Base-by-base conservation (phyloP, 192 early-diverging fungal genomes). In the Chytriomyces hyalinus region DNA sequence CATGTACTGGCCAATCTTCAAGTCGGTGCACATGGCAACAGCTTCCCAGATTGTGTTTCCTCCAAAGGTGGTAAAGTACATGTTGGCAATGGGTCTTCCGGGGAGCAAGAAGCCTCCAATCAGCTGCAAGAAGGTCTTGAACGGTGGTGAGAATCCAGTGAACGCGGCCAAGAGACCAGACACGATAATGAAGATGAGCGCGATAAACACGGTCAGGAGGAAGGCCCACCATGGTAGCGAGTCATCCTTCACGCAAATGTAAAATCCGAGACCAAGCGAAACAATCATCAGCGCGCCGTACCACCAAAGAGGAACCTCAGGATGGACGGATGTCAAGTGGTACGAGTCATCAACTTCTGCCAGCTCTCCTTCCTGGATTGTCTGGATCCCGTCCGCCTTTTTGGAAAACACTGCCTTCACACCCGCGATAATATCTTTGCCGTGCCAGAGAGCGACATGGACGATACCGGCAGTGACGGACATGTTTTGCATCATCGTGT, bases 241-340 rank as follows among this genome's bases (percentile, higher is more conserved):
- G 20, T 59, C 57, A 20, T 59, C 57, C 57, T 59, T 59, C 15
- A 59, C 57, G 1, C 57, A 59, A 59, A 59, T 59, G 2, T 59
- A 59, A 3, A 59, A 59, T 4, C 43, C 67, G 62, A 82, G 47
- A 24, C 50, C 67, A 15, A 66, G 26, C 10, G 43, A 61, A 13
- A 69, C 20, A 2, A 80, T 17, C 15, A 81, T 51, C 43, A 81
- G n/a, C 5, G 22, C 17, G 11, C 75, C 8, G 73, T 95, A 96
- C 93, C 92, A 93, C 89, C 90, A 93, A 47, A 85, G 82, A 51
- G 94, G 94, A 20, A 93, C 91, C 69, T 92, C 91, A 36, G 86
- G 84, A 76, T 96, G 94, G n/a, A 65, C 67, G 36, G 87, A 84
- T 47, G 48, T 69, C 51, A 89, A 86, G 67, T 94, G 94, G 63